Evolutionary conservation across 2,329 filamentous ascomycete genomes (phyloP).

Genomic region (Byssochlamys sp.): DNA sequence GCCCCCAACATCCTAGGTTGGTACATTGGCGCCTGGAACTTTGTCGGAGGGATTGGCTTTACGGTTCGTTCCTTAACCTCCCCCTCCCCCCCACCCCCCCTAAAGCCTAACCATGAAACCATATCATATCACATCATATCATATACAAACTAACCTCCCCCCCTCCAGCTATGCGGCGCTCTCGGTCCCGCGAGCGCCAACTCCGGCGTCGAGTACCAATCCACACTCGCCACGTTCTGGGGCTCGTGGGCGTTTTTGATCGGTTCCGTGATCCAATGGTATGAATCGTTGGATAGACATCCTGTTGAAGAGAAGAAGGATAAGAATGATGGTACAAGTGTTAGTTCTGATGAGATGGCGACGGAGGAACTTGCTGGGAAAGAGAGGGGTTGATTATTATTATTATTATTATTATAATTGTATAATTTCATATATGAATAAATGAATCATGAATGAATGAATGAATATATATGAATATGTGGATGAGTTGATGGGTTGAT

Average conservation of each 20-base stretch:
- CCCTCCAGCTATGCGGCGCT: slow-evolving; percentile 41
- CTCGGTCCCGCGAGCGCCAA: slow-evolving; percentile 41
- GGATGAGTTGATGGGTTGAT: no score
- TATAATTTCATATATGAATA: no score
- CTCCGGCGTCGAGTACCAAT: slow-evolving; percentile 39
- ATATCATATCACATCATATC: background rate
- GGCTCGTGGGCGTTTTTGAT: slow-evolving; percentile 35
- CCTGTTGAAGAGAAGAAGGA: slow-evolving; percentile 29
- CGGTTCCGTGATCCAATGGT: slow-evolving; percentile 42
- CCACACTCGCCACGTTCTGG: slow-evolving; percentile 39
- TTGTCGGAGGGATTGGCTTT: slow-evolving; percentile 55
- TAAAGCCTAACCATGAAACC: background rate
- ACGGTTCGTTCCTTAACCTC: slow-evolving; percentile 31
- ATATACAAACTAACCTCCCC: no score
- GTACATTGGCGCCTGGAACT: slow-evolving; percentile 59
- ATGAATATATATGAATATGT: no score
- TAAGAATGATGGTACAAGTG: background rate
- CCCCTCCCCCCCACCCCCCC: background rate
- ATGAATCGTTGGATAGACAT: slow-evolving; percentile 40
- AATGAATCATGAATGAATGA: no score
- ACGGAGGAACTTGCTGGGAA: background rate
- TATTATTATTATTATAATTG: background rate
- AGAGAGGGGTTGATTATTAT: background rate
- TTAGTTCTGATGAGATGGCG: background rate
- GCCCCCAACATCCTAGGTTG: slow-evolving; percentile 50